A percentile compares a stretch with the other conserved stretches of the same genome.
Evolutionary conservation across 352 stramenopile species (phyloP).

Genomic region (Pythium rhizo-oryzae): DNA sequence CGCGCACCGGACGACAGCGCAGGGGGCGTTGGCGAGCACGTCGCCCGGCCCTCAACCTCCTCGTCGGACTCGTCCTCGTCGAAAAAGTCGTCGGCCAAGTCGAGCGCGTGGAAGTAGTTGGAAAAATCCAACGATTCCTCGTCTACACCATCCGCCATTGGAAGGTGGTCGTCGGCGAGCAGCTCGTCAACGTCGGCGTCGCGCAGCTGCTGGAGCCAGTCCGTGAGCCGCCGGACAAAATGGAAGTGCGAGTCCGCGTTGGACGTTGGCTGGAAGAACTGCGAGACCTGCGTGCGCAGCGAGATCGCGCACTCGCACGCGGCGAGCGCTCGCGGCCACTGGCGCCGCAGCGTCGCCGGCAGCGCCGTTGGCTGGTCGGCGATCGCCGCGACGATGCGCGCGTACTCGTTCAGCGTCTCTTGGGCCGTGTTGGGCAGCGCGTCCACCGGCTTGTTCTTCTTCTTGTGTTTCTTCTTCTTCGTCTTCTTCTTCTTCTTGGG

Average conservation of each 20-base stretch:
- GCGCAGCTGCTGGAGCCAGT: slow-evolving; percentile 1
- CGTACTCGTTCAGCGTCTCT: slow-evolving; percentile 10
- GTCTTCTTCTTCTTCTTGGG: too few species aligned
- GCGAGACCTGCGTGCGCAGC: slow-evolving; percentile 10
- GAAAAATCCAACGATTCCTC: slow-evolving; percentile 3
- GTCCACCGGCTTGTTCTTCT: too few species aligned
- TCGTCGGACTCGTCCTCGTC: neutral
- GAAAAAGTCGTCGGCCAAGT: slow-evolving; percentile 13
- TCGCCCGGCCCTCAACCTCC: too few species aligned
- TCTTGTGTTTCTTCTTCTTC: neutral
- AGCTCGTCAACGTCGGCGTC: slow-evolving; percentile 5
- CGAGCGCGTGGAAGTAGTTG: slow-evolving; percentile 19
- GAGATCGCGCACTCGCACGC: slow-evolving; percentile 19
- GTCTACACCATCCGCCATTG: too few species aligned
- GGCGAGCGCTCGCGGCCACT: neutral
- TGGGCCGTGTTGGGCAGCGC: too few species aligned
- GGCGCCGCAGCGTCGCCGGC: too few species aligned
- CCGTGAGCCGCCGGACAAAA: slow-evolving; percentile 4
- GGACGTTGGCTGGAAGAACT: neutral
- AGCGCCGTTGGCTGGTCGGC: too few species aligned
- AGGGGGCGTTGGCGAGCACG: neutral
- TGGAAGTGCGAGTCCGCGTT: slow-evolving; percentile 7
- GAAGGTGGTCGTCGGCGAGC: neutral
- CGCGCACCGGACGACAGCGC: neutral
- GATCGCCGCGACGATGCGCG: slow-evolving; percentile 9